A percentile compares a stretch with the other conserved stretches of the same genome.
phyloP scores from a whole-genome alignment of 176 grass and related monocot species.

The Raddia distichophylla region DNA sequence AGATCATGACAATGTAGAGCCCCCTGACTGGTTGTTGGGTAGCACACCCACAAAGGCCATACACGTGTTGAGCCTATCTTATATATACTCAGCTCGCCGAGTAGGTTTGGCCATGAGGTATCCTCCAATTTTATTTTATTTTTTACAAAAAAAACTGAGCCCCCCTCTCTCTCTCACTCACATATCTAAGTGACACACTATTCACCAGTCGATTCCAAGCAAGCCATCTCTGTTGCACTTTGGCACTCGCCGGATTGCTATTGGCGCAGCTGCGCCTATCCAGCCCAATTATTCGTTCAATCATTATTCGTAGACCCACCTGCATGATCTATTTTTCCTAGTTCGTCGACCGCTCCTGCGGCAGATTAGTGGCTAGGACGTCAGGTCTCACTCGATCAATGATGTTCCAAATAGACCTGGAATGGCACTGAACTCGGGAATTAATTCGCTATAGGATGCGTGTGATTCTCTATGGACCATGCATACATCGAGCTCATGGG shows the following conservation, averaged over 20 bases:
- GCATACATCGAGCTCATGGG: neutral
- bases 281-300: conserved; percentile 33
- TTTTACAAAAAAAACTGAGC: neutral
- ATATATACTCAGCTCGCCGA: neutral
- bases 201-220: neutral
- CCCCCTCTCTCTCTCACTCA: neutral
- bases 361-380: conserved; percentile 12
- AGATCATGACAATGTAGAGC: conserved; percentile 3
- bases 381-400: conserved; percentile 6
- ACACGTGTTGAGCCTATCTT: conserved; percentile 36
- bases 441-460: neutral
- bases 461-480: neutral
- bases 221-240: conserved; percentile 52
- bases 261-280: conserved; percentile 21
- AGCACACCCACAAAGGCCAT: neutral
- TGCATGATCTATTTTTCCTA: neutral
- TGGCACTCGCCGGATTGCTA: conserved; percentile 29
- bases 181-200: neutral
- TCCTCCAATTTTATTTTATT: neutral
- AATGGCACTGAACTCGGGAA: neutral
- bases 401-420: conserved; percentile 16
- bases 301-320: conserved; percentile 36
- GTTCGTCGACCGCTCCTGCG: neutral
- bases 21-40: conserved; percentile 22
- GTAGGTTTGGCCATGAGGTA: conserved; percentile 38